phyloP scores from a whole-genome alignment of 495 filamentous ascomycete genomes.

The Wilcoxina mikolae region DNA sequence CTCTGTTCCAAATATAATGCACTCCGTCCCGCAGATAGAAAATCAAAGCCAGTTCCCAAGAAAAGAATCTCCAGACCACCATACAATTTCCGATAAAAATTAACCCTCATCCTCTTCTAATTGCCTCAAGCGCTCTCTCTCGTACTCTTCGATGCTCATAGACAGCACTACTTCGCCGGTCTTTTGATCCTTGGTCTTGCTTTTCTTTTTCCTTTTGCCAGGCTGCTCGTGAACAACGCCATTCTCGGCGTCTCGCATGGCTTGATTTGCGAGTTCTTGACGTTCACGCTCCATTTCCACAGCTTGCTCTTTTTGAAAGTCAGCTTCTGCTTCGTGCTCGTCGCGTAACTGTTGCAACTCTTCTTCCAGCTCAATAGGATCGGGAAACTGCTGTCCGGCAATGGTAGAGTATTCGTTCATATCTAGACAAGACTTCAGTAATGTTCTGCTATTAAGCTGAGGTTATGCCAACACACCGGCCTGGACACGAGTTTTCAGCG shows the following conservation, averaged over 20 bases:
- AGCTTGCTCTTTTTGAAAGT: slow-evolving; percentile 30
- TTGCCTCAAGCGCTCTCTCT: slow-evolving; percentile 23
- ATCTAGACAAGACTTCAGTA: slow-evolving; percentile 35
- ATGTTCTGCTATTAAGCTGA: not conserved
- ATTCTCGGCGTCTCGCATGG: slow-evolving; percentile 18
- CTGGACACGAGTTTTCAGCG: slow-evolving; percentile 35
- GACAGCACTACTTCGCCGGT: slow-evolving; percentile 30
- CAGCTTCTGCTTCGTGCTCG: slow-evolving; percentile 46
- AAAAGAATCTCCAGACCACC: too few relatives aligned
- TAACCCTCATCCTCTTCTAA: too few relatives aligned
- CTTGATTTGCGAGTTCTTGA: slow-evolving; percentile 23
- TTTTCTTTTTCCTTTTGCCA: slow-evolving; percentile 40
- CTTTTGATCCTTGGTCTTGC: slow-evolving; percentile 30
- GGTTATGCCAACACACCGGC: slow-evolving; percentile 13
- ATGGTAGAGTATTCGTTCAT: slow-evolving; percentile 51
- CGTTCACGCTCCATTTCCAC: slow-evolving; percentile 29
- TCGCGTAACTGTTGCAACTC: slow-evolving; percentile 51
- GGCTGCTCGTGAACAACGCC: slow-evolving; percentile 34
- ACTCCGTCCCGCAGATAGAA: too few relatives aligned
- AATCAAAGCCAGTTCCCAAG: too few relatives aligned
- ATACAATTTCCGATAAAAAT: too few relatives aligned
- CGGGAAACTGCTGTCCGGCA: slow-evolving; percentile 37
- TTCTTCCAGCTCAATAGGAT: slow-evolving; percentile 48
- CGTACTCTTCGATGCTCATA: slow-evolving; percentile 31
- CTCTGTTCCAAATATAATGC: too few relatives aligned